Percentiles rank a stretch among this genome's conserved stretches.
phyloP scores from a whole-genome alignment of 768 basidiomycete genomes.

The Tylopilus rubrobrunneus region DNA sequence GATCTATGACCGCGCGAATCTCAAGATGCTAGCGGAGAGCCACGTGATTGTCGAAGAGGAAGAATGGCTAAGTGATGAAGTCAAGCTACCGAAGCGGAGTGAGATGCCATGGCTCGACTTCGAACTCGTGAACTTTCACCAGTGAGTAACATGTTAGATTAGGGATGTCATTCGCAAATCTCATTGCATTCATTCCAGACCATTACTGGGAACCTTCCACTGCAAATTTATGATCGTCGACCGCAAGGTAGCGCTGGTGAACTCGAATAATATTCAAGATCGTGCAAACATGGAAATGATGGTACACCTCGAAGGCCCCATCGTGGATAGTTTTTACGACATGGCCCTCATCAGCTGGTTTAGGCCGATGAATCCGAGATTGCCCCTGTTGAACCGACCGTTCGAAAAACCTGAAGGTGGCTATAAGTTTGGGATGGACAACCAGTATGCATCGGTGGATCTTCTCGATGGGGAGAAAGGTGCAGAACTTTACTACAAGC shows the following conservation, averaged over 20 bases:
- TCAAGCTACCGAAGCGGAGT: slow-evolving; percentile 48
- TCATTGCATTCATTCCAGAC: slow-evolving; percentile 25
- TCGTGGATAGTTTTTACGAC: slow-evolving; percentile 69
- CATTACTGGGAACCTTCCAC: slow-evolving; percentile 65
- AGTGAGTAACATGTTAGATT: slow-evolving; percentile 14
- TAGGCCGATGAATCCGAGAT: slow-evolving; percentile 42
- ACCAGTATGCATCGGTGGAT: slow-evolving; percentile 26
- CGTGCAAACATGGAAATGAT: slow-evolving; percentile 56
- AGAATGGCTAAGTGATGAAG: slow-evolving; percentile 41
- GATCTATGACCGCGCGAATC: slow-evolving; percentile 65
- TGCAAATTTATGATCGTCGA: slow-evolving; percentile 70
- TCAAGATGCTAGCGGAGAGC: slow-evolving; percentile 45
- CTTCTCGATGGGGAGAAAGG: slow-evolving; percentile 26
- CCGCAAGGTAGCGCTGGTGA: slow-evolving; percentile 59
- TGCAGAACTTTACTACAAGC: slow-evolving; percentile 23
- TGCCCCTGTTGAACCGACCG: slow-evolving; percentile 38
- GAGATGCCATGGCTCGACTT: slow-evolving; percentile 61
- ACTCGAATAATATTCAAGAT: slow-evolving; percentile 68
- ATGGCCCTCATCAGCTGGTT: slow-evolving; percentile 62
- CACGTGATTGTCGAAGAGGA: slow-evolving; percentile 45
- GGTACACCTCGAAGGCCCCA: slow-evolving; percentile 65
- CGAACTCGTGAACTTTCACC: slow-evolving; percentile 57
- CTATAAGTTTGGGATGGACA: slow-evolving; percentile 39
- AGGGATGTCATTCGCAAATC: not conserved
- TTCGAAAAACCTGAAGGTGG: slow-evolving; percentile 29